Evolutionary conservation across 2,329 filamentous ascomycete species (phyloP).

Genomic region (Cladophialophora bantiana): DNA sequence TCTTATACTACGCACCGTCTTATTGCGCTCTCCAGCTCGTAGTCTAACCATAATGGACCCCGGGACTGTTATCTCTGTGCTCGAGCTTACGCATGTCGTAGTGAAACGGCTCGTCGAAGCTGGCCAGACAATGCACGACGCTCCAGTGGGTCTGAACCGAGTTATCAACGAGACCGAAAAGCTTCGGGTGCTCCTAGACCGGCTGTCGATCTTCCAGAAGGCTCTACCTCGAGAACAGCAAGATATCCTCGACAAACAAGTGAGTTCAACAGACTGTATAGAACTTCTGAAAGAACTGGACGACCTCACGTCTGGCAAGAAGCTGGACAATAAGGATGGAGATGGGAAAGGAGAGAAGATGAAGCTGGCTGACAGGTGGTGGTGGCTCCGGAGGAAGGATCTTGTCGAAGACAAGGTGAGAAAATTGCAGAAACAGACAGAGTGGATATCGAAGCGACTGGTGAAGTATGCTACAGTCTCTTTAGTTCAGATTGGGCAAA

Average conservation of each 20-base stretch:
- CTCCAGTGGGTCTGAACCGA: neutral
- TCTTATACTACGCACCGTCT: neutral
- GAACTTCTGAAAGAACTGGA: neutral
- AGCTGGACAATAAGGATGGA: neutral
- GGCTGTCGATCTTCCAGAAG: neutral
- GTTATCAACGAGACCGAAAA: neutral
- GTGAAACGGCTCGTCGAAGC: neutral
- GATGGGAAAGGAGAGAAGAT: slow-evolving; percentile 5
- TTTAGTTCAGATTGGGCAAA: neutral
- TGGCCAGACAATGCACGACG: slow-evolving; percentile 1
- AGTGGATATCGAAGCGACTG: slow-evolving; percentile 8
- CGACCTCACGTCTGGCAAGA: neutral
- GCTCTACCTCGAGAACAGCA: neutral
- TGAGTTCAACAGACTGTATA: neutral
- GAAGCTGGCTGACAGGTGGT: slow-evolving; percentile 14
- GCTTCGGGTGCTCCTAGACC: neutral
- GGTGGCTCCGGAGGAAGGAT: slow-evolving; percentile 15
- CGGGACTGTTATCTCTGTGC: neutral
- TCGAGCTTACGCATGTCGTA: neutral
- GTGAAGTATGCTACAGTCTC: neutral
- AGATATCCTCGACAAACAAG: neutral
- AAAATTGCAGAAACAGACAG: slow-evolving; percentile 9
- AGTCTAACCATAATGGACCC: neutral
- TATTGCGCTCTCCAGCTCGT: neutral
- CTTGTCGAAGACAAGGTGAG: slow-evolving; percentile 10